phyloP scores from a whole-genome alignment of 2,329 filamentous ascomycete species.

The Sclerotinia sclerotiorum region DNA sequence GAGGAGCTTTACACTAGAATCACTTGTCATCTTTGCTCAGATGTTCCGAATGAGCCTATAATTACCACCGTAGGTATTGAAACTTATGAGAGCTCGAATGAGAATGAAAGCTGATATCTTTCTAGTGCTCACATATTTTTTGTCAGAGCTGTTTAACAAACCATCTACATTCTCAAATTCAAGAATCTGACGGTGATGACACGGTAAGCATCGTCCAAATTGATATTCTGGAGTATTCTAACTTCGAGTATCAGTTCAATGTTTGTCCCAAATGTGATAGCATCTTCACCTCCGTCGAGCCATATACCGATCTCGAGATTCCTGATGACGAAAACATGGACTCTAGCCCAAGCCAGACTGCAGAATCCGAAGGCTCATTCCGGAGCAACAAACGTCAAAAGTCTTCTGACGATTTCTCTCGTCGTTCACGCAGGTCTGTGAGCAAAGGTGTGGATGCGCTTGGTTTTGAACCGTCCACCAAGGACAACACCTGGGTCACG shows the following conservation, averaged over 20 bases:
- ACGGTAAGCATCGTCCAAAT: neutral
- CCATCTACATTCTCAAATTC: conserved; percentile 28
- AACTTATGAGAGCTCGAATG: neutral
- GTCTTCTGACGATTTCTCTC: neutral
- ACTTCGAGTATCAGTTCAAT: conserved; percentile 3
- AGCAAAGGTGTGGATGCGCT: conserved; percentile 34
- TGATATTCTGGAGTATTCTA: neutral
- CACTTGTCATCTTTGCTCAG: conserved; percentile 47
- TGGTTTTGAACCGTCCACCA: conserved; percentile 34
- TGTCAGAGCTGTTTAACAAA: conserved; percentile 50
- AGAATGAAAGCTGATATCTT: neutral
- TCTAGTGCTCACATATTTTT: conserved; percentile 55
- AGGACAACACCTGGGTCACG: conserved; percentile 32
- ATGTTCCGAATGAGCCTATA: conserved; percentile 43
- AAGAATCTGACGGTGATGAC: conserved; percentile 5
- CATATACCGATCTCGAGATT: conserved; percentile 15
- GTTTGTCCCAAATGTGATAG: conserved; percentile 32
- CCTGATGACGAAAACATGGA: conserved; percentile 26
- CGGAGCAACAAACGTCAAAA: conserved; percentile 19
- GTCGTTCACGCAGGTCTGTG: neutral
- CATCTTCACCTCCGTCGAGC: conserved; percentile 24
- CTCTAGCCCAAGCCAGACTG: neutral
- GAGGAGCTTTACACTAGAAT: conserved; percentile 40
- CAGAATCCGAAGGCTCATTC: neutral
- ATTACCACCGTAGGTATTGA: conserved; percentile 43